Evolutionary conservation across 306 rosid species (phyloP).

Genomic region (Lathyrus oleraceus): DNA sequence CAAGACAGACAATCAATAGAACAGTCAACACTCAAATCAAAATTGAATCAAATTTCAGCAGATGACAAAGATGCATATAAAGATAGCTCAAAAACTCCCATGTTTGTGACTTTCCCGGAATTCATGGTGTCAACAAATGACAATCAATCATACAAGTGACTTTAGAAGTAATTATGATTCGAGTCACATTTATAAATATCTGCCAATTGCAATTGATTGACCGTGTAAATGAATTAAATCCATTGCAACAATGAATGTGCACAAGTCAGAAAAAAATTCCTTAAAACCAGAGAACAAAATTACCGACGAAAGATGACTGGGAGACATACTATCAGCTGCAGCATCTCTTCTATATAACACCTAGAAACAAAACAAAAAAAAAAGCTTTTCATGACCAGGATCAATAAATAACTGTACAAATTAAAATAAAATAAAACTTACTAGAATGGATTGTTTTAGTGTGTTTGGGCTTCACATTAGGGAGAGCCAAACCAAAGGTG

Average conservation of each 20-base stretch:
- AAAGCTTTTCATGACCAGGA: background rate
- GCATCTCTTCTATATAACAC: slow-evolving; percentile 61
- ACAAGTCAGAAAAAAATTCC: slow-evolving; percentile 6
- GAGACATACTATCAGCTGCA: slow-evolving; percentile 51
- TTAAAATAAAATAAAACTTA: background rate
- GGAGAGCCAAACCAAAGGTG: background rate
- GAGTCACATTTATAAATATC: background rate
- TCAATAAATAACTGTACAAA: slow-evolving; percentile 2
- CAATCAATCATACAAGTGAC: background rate
- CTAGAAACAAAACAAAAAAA: slow-evolving; percentile 37
- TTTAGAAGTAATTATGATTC: background rate
- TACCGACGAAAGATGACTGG: slow-evolving; percentile 71
- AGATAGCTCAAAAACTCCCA: background rate
- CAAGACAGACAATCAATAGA: slow-evolving; percentile 36
- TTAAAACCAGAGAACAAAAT: slow-evolving; percentile 15
- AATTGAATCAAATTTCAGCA: slow-evolving; percentile 16
- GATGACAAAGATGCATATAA: slow-evolving; percentile 1
- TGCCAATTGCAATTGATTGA: background rate
- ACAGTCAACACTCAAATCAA: slow-evolving; percentile 27
- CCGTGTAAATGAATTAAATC: background rate
- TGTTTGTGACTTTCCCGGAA: background rate
- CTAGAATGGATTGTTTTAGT: background rate
- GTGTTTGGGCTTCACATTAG: background rate
- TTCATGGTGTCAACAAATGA: background rate
- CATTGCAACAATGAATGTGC: slow-evolving; percentile 2